These are phyloP conservation scores for Penicillium parvum DNA, from an alignment of 495 filamentous ascomycete genomes.

Conservation along the genomic window DNA sequence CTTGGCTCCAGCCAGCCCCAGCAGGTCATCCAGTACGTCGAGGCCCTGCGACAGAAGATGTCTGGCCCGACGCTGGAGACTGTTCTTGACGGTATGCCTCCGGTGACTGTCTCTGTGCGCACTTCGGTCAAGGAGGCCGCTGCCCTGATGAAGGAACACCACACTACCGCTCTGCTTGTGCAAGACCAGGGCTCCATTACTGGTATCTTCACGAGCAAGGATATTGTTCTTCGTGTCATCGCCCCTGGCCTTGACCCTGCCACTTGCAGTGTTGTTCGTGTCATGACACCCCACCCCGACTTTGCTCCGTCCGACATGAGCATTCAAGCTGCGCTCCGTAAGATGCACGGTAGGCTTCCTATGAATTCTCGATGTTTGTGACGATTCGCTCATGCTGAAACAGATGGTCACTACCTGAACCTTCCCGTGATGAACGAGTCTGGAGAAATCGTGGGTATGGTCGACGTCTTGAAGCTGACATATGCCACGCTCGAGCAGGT, in stretches of 20 bases:
- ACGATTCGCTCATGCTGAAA: conserved; percentile 15
- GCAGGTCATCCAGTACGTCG: conserved; percentile 98
- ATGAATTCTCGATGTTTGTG: background rate
- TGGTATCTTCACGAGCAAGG: conserved; percentile 99
- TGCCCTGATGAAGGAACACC: conserved; percentile 93
- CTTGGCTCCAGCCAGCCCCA: conserved; percentile 93
- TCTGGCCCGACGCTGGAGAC: conserved; percentile 95
- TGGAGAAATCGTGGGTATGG: conserved; percentile 98
- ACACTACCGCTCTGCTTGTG: conserved; percentile 92
- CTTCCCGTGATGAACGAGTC: conserved; percentile 96
- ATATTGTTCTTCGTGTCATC: conserved; percentile 96
- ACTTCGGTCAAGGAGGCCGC: conserved; percentile 96
- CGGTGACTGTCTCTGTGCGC: conserved; percentile 89
- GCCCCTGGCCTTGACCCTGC: conserved; percentile 91
- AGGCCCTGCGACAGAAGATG: conserved; percentile 93
- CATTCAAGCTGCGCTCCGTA: conserved; percentile 93
- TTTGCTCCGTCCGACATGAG: conserved; percentile 99
- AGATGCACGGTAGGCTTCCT: conserved; percentile 85
- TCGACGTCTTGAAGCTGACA: conserved; percentile 95
- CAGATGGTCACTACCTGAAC: conserved; percentile 97
- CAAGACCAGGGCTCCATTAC: conserved; percentile 97
- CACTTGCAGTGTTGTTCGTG: conserved; percentile 93
- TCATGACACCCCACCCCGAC: conserved; percentile 98
- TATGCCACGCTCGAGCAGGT: conserved; percentile 98
- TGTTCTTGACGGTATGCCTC: conserved; percentile 85